Evolutionary conservation across 805 yeast genomes (phyloP), one percentile per base, ranked within the genome.

Genomic region (Lipomyces chichibuensis): DNA sequence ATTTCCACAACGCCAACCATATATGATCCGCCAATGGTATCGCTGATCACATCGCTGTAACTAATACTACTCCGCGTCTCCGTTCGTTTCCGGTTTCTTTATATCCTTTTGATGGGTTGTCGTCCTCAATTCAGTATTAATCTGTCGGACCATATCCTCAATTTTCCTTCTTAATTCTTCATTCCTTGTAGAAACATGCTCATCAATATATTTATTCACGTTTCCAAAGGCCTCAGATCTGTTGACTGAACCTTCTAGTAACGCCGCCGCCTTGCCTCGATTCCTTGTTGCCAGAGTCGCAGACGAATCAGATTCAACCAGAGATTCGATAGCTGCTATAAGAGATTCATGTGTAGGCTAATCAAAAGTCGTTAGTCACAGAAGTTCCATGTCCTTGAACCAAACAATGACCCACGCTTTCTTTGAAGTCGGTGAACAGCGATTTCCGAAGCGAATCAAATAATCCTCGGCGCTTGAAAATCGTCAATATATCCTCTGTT

Each of bases 401-500:
- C 35, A 14, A n/a, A 20, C 43, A 33, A 43, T 6, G 49, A 43
- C 23, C 6, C 74, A 72, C 70, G 51, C 67, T 69, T 29, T 43
- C 61, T 13, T 65, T 64, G 64, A 72, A 71, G 29, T 69, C 71
- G 25, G 59, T 60, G 25, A 72, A 61, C 23, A 63, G 52, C 27
- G 60, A 62, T 53, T 72, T 69, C 25, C 75, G 65, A 2, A 65
- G 56, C n/a, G 55, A 53, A 56, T 72, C 75, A 57, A 72, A 72
- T 2, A 66, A 51, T 1, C 75, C 75, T 27, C 67, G 64, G 25
- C 70, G 61, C 51, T 73, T 73, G 64, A 73, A 73, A 13, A 61
- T 57, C 2, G 64, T 51, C 25, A 65, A 43, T 33, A 69, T 60
- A 52, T 61, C 70, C 65, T 61, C 84, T 84, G 73, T 70, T 74